Percentiles rank a stretch among this genome's conserved stretches.
Conservation (phyloP, 495 filamentous ascomycete genomes). For the Patellaria atrata region DNA sequence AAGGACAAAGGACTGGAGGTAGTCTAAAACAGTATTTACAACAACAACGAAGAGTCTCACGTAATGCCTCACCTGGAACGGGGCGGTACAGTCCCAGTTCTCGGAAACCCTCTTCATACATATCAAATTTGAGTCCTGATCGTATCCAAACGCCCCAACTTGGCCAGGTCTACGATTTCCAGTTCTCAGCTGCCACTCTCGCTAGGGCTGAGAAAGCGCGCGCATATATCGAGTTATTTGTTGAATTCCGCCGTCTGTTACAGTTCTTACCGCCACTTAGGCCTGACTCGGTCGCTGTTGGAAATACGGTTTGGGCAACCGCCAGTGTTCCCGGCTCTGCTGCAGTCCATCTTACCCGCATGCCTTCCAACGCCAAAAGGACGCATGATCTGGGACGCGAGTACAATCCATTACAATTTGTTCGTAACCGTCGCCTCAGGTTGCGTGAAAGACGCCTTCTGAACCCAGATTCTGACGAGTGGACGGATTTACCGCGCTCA, state of each 20-base stretch:
- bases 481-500: constrained; percentile 54
- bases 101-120: constrained; percentile 5
- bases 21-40: constrained; percentile 50
- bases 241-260: constrained; percentile 65
- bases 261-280: constrained; percentile 59
- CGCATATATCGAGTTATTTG: constrained; percentile 60
- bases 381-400: constrained; percentile 36
- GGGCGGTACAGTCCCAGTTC: constrained; percentile 23
- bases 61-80: constrained; percentile 43
- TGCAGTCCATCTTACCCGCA: constrained; percentile 17
- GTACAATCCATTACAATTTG: constrained; percentile 80
- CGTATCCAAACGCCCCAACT: constrained; percentile 4
- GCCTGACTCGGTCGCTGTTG: constrained; percentile 27
- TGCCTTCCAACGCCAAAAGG: constrained; percentile 14
- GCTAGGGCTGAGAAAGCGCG: constrained; percentile 65
- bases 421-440: constrained; percentile 70
- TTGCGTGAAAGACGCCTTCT: constrained; percentile 56
- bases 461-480: constrained; percentile 58
- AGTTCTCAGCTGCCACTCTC: constrained; percentile 65
- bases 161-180: constrained; percentile 26
- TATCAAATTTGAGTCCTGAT: constrained; percentile 8
- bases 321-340: constrained; percentile 21
- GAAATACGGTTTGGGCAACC: constrained; percentile 20
- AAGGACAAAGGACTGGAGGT: constrained; percentile 28
- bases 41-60: constrained; percentile 44